A percentile compares a stretch with the other conserved stretches of the same genome.
Evolutionary conservation across 2,329 filamentous ascomycete genomes (phyloP).

Genomic region (Cercospora sp.): DNA sequence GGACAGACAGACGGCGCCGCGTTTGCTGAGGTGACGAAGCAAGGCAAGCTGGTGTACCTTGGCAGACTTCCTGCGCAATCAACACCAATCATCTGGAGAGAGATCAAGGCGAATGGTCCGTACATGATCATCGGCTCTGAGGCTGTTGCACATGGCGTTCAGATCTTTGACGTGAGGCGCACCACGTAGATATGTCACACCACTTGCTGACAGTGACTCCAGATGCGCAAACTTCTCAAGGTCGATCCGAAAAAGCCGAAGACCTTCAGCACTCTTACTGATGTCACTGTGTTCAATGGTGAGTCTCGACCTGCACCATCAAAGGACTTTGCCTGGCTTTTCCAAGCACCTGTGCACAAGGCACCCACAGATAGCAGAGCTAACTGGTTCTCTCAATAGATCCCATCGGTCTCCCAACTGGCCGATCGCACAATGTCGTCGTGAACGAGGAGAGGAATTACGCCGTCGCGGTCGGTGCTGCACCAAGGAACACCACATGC

Average conservation of each 20-base stretch:
- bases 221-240: conserved; percentile 49
- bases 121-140: conserved; percentile 49
- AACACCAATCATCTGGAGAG: conserved; percentile 53
- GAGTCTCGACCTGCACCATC: neutral
- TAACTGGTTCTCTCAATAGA: neutral
- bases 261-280: conserved; percentile 43
- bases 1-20: conserved; percentile 57
- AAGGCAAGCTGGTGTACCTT: conserved; percentile 55
- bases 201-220: conserved; percentile 60
- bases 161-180: conserved; percentile 56
- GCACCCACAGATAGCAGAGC: neutral
- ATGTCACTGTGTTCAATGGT: conserved; percentile 24
- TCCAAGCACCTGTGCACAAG: neutral
- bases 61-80: conserved; percentile 54
- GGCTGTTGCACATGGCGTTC: conserved; percentile 56
- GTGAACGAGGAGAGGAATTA: conserved; percentile 52
- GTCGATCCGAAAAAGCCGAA: conserved; percentile 47
- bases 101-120: conserved; percentile 51
- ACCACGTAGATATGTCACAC: neutral
- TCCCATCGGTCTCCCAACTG: conserved; percentile 17
- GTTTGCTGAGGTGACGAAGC: conserved; percentile 54
- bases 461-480: conserved; percentile 46
- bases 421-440: conserved; percentile 54
- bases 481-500: conserved; percentile 48
- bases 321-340: neutral